Evolutionary conservation across 306 rosid species (phyloP).

Genomic region (Lathyrus sativus): DNA sequence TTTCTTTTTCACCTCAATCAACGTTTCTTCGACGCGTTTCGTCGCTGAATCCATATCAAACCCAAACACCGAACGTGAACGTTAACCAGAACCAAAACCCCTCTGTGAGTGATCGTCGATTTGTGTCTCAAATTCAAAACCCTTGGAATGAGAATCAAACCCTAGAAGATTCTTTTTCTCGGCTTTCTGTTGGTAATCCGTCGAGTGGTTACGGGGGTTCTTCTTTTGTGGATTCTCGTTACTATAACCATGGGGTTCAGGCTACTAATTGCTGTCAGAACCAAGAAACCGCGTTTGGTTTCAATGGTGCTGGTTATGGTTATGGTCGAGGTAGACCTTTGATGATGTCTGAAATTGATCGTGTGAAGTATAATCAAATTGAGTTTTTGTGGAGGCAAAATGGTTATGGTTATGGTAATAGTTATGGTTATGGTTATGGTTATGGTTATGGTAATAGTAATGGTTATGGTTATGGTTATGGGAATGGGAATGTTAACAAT

Average conservation of each 20-base stretch:
- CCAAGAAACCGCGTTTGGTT: background rate
- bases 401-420: background rate
- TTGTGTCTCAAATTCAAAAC: background rate
- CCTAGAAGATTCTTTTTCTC: slow-evolving; percentile 47
- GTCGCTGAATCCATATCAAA: background rate
- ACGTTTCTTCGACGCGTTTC: too few relatives aligned
- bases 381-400: slow-evolving; percentile 5
- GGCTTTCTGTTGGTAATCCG: slow-evolving; percentile 33
- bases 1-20: background rate
- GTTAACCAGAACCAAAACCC: background rate
- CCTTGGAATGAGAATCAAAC: slow-evolving; percentile 14
- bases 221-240: background rate
- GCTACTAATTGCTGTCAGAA: too few relatives aligned
- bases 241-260: background rate
- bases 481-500: background rate
- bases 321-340: background rate
- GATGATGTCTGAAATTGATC: too few relatives aligned
- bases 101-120: background rate
- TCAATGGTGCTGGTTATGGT: background rate
- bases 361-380: too few relatives aligned
- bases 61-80: background rate
- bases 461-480: background rate
- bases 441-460: background rate
- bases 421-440: background rate
- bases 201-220: background rate